Percentiles rank a stretch among this genome's conserved stretches.
phyloP scores from a whole-genome alignment of 768 basidiomycete species.

The Steccherinum ochraceum region DNA sequence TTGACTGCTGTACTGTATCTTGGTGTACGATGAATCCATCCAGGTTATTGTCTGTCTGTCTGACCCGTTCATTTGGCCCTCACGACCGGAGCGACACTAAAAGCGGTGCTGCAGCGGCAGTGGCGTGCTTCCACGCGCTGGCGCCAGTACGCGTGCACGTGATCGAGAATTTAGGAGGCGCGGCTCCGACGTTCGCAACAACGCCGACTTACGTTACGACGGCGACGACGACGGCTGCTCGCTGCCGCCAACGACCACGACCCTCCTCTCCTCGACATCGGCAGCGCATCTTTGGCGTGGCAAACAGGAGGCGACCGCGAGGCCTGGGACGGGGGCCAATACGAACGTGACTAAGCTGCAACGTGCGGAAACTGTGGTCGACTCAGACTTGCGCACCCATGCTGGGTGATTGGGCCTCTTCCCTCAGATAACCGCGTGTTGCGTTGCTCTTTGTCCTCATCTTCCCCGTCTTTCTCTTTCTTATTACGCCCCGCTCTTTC shows the following conservation, averaged over 20 bases:
- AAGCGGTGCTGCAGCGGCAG: too few relatives aligned
- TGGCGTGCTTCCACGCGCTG: too few relatives aligned
- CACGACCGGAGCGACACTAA: too few relatives aligned
- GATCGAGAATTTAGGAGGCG: not conserved
- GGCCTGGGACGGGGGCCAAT: too few relatives aligned
- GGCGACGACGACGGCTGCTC: not conserved
- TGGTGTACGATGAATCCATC: too few relatives aligned
- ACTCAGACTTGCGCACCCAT: not conserved
- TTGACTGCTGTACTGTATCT: too few relatives aligned
- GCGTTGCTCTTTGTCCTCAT: not conserved
- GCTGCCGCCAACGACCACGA: not conserved
- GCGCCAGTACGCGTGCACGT: not conserved
- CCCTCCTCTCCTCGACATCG: not conserved
- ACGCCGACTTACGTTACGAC: not conserved
- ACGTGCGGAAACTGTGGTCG: not conserved
- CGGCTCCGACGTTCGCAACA: not conserved
- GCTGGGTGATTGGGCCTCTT: not conserved
- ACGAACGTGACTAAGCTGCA: not conserved
- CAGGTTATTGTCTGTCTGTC: too few relatives aligned
- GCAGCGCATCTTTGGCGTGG: too few relatives aligned
- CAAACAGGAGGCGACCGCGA: not conserved
- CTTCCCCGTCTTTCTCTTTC: not conserved
- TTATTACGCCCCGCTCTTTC: not conserved
- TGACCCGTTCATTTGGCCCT: too few relatives aligned
- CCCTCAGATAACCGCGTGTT: not conserved